A percentile compares a stretch with the other conserved stretches of the same genome.
phyloP scores from a whole-genome alignment of 306 rosid species.

The Abrus precatorius region DNA sequence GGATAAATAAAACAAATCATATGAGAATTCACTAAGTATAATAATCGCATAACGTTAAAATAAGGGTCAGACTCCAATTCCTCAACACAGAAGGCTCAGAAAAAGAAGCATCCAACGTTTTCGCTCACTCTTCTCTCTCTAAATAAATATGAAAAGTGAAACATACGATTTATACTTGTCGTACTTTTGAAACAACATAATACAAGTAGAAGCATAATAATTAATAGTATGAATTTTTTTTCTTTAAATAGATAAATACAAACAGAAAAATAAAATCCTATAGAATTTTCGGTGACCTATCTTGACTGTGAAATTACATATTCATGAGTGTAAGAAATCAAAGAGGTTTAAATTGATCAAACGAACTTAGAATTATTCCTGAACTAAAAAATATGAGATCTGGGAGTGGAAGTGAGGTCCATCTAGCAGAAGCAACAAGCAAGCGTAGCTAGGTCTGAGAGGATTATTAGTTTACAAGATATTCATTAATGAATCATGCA shows the following conservation, averaged over 20 bases:
- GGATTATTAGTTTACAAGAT: not conserved
- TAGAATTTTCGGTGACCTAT: not conserved
- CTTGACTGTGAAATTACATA: not conserved
- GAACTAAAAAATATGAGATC: not conserved
- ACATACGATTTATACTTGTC: too few species aligned
- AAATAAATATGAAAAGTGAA: not conserved
- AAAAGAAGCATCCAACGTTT: constrained; percentile 39
- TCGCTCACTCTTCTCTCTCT: constrained; percentile 1
- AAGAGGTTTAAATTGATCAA: not conserved
- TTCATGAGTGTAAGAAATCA: not conserved
- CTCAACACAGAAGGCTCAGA: constrained; percentile 25
- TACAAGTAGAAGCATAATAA: too few species aligned
- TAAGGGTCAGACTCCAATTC: constrained; percentile 50
- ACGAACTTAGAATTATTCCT: not conserved
- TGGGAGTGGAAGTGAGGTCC: not conserved
- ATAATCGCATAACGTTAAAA: constrained; percentile 62
- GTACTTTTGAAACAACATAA: too few species aligned
- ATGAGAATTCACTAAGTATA: not conserved
- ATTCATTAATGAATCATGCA: not conserved
- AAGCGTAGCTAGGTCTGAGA: not conserved
- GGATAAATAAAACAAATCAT: not conserved
- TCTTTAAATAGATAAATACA: too few species aligned
- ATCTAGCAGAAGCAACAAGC: constrained; percentile 13
- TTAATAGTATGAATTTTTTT: too few species aligned
- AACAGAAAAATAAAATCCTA: too few species aligned